Base-by-base conservation (phyloP, 768 basidiomycete genomes). In the Mycena haematopus region DNA sequence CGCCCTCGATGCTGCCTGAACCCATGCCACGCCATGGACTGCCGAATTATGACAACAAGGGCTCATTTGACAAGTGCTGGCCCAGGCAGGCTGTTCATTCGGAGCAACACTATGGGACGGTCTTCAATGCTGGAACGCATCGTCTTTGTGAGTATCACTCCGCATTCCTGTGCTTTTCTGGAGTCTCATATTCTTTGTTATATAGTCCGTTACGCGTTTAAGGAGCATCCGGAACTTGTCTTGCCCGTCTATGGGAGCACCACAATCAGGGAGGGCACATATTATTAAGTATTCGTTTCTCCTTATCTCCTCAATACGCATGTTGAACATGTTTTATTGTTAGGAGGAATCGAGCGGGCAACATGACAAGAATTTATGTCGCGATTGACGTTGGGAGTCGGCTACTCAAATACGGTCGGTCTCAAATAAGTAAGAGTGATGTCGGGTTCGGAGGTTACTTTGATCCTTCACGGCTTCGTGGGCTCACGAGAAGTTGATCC, bases 61-160 rank as follows among this genome's bases (percentile, higher is more conserved):
- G 22, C 9, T 3, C 3, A n/a, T 24, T 4, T 1, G n/a, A n/a
- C n/a, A n/a, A n/a, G n/a, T 71, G 72, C 36, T 78, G 77, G 78
- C 76, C 77, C 13, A 33, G 35, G 31, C 10, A 49, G 29, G 46
- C 60, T 11, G 22, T 21, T 1, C 59, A 60, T 21, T 19, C 15
- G 21, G 9, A 68, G 62, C 52, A 71, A 47, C 71, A 74, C 62
- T 78, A 75, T 38, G 78, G 77, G 14, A 68, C 77, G 52, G 56
- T 71, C 11, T 77, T 77, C 52, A 78, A 80, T 58, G 71, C 76
- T 1, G 76, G 74, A 13, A 70, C 73, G 2, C 74, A 78, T 61
- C 55, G 71, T 31, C 49, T 80, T 21, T 77, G 78, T 78, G 51
- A 59, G 77, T 42, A 6, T 73, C 5, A 5, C 7, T n/a, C 6